phyloP scores from a whole-genome alignment of 352 stramenopile genomes.

The Thraustochytrium striatum region DNA sequence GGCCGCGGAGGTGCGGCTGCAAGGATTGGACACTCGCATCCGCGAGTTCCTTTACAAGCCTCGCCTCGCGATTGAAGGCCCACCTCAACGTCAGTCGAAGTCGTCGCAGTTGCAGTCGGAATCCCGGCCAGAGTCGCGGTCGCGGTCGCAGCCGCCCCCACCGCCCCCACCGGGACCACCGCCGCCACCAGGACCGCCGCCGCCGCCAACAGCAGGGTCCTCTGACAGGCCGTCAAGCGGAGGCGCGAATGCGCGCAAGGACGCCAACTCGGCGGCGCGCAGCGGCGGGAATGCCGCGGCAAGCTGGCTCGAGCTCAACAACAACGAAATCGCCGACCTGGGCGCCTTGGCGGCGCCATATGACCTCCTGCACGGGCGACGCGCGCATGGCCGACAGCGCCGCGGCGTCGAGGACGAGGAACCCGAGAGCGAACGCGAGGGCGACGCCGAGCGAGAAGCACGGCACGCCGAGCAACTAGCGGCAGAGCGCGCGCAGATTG shows the following conservation, averaged over 20 bases:
- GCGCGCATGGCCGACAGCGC: neutral
- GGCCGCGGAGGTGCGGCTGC: neutral
- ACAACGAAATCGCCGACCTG: too few species aligned
- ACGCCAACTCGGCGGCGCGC: neutral
- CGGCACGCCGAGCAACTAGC: neutral
- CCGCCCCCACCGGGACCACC: neutral
- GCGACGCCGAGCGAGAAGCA: neutral
- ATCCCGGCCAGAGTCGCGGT: too few species aligned
- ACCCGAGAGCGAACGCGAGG: neutral
- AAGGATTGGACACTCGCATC: neutral
- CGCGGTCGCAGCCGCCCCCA: too few species aligned
- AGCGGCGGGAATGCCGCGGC: neutral
- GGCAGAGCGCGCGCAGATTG: neutral
- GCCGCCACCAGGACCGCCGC: neutral
- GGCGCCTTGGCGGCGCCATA: too few species aligned
- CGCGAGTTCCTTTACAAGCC: neutral
- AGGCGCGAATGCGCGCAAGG: neutral
- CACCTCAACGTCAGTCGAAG: neutral
- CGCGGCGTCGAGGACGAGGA: neutral
- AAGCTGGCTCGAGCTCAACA: too few species aligned
- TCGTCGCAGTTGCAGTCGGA: neutral
- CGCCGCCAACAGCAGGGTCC: too few species aligned
- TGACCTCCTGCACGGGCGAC: too few species aligned
- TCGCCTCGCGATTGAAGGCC: neutral
- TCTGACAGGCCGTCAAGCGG: neutral